Evolutionary conservation across 257 asterid species (phyloP), one percentile per base, ranked within the genome.

Genomic region (Perilla frutescens): DNA sequence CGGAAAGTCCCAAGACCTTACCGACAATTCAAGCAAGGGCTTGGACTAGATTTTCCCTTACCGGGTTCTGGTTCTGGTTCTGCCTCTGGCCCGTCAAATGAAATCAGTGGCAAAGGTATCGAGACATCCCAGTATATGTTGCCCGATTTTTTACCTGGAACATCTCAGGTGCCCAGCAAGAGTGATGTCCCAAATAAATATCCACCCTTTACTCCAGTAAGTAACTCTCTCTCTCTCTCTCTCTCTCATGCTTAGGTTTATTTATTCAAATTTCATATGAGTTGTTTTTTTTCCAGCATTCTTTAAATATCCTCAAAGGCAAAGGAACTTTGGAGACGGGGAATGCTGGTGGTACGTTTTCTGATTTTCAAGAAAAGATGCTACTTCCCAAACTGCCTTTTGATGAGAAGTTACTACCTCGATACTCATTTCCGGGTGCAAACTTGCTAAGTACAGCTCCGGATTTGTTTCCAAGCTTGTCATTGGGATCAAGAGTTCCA

Each of bases 331-430:
- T 80, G 70, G 93, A 81, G 81, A 80, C 75, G 0, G 88, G 84
- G 72, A 85, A 77, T 59, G 68, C 88, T 26, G 73, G 86, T 57
- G 74, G 74, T 45, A 81, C 84, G 58, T 84, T 79, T 44, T 76
- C 96, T 58, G 91, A 82, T 63, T 86, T 90, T 76, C 96, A 83
- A 77, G 99, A 87, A 72, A 90, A 86, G 77, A 76, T 84, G 83
- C 62, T 80, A 34, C 78, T 95, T 71, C 96, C 94, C 65, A 89
- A 88, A 78, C 76, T 90, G 11, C 94, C 97, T 34, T 78, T 90
- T 51, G 96, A 86, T 57, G 94, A 92, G 40, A 90, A 79, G 79
- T 70, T 88, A 78, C 80, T 92, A 34, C 90, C 92, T 3, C 87
- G 90, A 83, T 86, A 86, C 75, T 77, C 96, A 15, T 83, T 84